Conservation (phyloP, 495 filamentous ascomycete species). For the Penicillium silybi region DNA sequence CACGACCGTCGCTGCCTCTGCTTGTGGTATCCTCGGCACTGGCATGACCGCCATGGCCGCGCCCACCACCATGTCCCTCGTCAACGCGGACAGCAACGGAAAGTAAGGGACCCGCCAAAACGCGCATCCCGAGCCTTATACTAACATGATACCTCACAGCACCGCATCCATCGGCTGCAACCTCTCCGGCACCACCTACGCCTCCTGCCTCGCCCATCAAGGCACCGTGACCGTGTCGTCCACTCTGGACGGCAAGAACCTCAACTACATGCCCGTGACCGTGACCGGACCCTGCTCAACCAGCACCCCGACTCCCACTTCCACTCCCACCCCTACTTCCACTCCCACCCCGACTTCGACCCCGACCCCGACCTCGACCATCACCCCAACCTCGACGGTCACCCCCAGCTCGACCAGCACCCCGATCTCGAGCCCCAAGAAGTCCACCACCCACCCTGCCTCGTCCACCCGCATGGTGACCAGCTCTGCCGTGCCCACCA, state of each 20-base stretch:
- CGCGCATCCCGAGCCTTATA: background rate
- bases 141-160: conserved; percentile 13
- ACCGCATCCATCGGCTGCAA: conserved; percentile 28
- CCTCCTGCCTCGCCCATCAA: conserved; percentile 23
- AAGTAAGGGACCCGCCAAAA: conserved; percentile 11
- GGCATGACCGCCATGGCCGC: conserved; percentile 26
- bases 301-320: conserved; percentile 19
- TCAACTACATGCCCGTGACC: conserved; percentile 30
- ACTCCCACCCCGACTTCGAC: conserved; percentile 15
- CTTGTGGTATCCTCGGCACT: conserved; percentile 21
- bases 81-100: conserved; percentile 14
- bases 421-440: conserved; percentile 14
- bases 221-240: conserved; percentile 24
- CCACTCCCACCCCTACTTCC: conserved; percentile 19
- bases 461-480: conserved; percentile 18
- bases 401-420: background rate
- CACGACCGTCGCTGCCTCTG: conserved; percentile 10
- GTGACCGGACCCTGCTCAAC: conserved; percentile 18
- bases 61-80: conserved; percentile 18
- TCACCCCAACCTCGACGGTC: conserved; percentile 3
- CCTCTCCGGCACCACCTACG: conserved; percentile 28
- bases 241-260: conserved; percentile 15
- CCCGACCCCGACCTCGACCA: background rate
- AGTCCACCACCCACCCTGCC: conserved; percentile 14
- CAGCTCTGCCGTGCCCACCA: conserved; percentile 10